Percentiles rank a stretch among this genome's conserved stretches.
Conservation (phyloP, 192 early-diverging fungal species). For the Podila minutissima region DNA sequence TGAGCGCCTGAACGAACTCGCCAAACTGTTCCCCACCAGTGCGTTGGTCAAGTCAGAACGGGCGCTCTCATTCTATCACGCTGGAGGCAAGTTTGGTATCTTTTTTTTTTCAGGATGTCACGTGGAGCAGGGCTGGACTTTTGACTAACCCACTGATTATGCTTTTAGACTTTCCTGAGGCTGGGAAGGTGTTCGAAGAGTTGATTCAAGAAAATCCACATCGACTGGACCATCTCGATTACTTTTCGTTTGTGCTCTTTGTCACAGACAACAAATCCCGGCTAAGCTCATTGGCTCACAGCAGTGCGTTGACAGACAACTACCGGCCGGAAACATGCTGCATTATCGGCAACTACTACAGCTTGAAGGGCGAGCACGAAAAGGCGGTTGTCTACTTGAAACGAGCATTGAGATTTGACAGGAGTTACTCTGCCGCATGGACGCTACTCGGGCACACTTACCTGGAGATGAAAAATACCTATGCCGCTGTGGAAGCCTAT, state of each 20-base stretch:
- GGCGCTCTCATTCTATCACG: conserved; percentile 70
- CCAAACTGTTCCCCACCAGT: conserved; percentile 66
- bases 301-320: conserved; percentile 74
- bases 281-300: conserved; percentile 82
- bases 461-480: conserved; percentile 89
- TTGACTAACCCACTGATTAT: not conserved
- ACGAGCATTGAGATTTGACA: conserved; percentile 84
- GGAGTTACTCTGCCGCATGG: conserved; percentile 82
- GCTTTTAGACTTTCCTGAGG: conserved; percentile 74
- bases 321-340: conserved; percentile 91
- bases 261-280: conserved; percentile 75
- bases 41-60: conserved; percentile 70
- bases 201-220: conserved; percentile 79
- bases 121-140: not conserved
- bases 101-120: not conserved
- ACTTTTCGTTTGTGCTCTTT: conserved; percentile 90
- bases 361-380: conserved; percentile 78
- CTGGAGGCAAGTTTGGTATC: conserved; percentile 32
- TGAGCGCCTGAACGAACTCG: conserved; percentile 48
- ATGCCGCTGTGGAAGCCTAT: conserved; percentile 92
- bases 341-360: conserved; percentile 91
- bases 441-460: conserved; percentile 96
- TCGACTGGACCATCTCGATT: conserved; percentile 82
- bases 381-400: conserved; percentile 90
- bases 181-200: conserved; percentile 73